A percentile compares a stretch with the other conserved stretches of the same genome.
These are phyloP conservation scores for Multifurca ochricompacta DNA, from an alignment of 768 basidiomycete genomes.

Conservation along the genomic window DNA sequence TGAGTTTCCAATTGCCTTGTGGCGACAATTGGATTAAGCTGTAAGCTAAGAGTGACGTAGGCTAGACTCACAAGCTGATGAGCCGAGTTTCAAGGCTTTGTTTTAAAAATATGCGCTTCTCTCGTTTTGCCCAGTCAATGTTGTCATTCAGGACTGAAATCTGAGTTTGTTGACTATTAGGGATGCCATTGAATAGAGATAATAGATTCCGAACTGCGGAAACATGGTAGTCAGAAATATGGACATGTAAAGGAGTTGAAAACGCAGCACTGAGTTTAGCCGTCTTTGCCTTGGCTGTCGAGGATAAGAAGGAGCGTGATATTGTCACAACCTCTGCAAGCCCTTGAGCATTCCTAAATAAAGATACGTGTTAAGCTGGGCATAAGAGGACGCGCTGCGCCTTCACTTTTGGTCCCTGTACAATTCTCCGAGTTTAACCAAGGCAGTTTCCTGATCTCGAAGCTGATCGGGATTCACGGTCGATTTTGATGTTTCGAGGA, in stretches of 20 bases:
- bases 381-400: neutral
- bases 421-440: conserved; percentile 79
- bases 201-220: conserved; percentile 82
- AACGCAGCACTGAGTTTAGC: conserved; percentile 77
- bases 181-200: conserved; percentile 77
- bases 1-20: conserved; percentile 63
- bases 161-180: conserved; percentile 65
- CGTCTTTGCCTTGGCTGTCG: conserved; percentile 95
- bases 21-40: neutral
- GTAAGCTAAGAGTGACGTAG: neutral
- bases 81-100: conserved; percentile 89
- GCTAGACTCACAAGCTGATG: conserved; percentile 51
- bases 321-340: conserved; percentile 81
- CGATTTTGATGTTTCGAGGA: conserved; percentile 39
- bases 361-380: neutral
- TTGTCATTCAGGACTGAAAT: conserved; percentile 84
- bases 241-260: neutral
- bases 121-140: conserved; percentile 83
- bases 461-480: conserved; percentile 49
- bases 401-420: conserved; percentile 80
- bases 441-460: conserved; percentile 75
- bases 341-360: conserved; percentile 67
- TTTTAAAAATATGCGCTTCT: conserved; percentile 93
- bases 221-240: neutral
- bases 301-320: conserved; percentile 77